These are phyloP conservation scores for Monilinia fructigena DNA, from an alignment of 2,329 filamentous ascomycete genomes.

Conservation along the genomic window DNA sequence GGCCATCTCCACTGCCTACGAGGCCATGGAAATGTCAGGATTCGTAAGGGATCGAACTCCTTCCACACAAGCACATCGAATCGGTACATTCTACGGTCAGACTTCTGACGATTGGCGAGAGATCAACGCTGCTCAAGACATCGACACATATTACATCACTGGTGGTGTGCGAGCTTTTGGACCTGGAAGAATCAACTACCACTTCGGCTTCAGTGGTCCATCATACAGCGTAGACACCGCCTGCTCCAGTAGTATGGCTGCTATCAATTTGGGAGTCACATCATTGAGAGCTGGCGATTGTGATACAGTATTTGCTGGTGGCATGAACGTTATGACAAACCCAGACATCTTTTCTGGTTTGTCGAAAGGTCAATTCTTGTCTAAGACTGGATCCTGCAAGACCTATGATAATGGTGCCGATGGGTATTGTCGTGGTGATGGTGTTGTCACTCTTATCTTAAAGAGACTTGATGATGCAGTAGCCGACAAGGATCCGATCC, in stretches of 20 bases:
- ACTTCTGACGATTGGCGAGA: conserved; percentile 30
- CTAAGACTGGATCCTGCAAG: conserved; percentile 44
- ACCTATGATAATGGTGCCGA: conserved; percentile 27
- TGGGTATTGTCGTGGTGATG: conserved; percentile 27
- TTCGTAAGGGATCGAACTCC: conserved; percentile 28
- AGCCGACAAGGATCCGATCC: conserved; percentile 56
- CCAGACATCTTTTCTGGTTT: conserved; percentile 29
- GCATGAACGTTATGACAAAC: conserved; percentile 41
- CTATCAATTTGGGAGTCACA: conserved; percentile 53
- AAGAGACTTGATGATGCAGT: conserved; percentile 46
- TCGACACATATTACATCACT: conserved; percentile 36
- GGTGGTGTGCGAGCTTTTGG: conserved; percentile 35
- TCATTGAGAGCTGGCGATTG: conserved; percentile 49
- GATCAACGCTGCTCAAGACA: conserved; percentile 30
- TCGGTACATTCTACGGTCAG: conserved; percentile 30
- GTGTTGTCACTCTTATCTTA: conserved; percentile 55
- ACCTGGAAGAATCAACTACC: conserved; percentile 41
- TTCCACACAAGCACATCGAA: conserved; percentile 44
- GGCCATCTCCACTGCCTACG: conserved; percentile 72
- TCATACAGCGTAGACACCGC: conserved; percentile 59
- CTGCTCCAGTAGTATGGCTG: conserved; percentile 56
- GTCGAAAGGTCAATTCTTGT: conserved; percentile 47
- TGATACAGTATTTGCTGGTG: conserved; percentile 44
- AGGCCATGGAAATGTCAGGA: conserved; percentile 45
- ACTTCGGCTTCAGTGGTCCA: conserved; percentile 47